Conservation (phyloP, 108 stramenopile genomes). For the Fistulifera pelliculosa region DNA sequence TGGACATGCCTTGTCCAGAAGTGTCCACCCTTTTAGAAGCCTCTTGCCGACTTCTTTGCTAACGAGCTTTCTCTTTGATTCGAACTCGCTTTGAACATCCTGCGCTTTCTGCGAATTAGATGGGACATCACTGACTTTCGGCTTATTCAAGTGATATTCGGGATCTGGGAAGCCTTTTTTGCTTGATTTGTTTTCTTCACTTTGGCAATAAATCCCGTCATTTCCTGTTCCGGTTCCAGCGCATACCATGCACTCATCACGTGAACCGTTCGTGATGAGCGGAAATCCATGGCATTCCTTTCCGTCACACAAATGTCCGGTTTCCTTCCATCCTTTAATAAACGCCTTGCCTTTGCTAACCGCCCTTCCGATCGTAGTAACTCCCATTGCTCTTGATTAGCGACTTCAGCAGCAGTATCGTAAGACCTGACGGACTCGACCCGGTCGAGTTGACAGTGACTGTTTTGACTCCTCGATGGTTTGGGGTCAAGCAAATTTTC, state of each 20-base stretch:
- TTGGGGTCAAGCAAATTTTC: slow-evolving; percentile 14
- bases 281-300: slow-evolving; percentile 27
- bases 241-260: slow-evolving; percentile 41
- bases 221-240: slow-evolving; percentile 37
- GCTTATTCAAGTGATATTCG: neutral
- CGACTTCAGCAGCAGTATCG: slow-evolving; percentile 4
- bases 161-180: neutral
- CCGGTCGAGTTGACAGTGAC: slow-evolving; percentile 22
- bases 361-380: slow-evolving; percentile 29
- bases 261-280: slow-evolving; percentile 18
- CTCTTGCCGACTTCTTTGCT: slow-evolving; percentile 48
- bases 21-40: slow-evolving; percentile 41
- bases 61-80: slow-evolving; percentile 29
- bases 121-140: neutral
- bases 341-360: slow-evolving; percentile 28
- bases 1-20: slow-evolving; percentile 41
- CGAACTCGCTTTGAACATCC: slow-evolving; percentile 22
- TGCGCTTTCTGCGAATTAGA: neutral
- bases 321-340: slow-evolving; percentile 29
- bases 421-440: slow-evolving; percentile 21
- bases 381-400: slow-evolving; percentile 31
- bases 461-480: neutral
- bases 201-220: slow-evolving; percentile 30
- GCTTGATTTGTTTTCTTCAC: neutral
- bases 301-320: slow-evolving; percentile 30